Evolutionary conservation across 73 alveolate species (phyloP), one percentile per base, ranked within the genome.

Genomic region (Stentor roeselii): DNA sequence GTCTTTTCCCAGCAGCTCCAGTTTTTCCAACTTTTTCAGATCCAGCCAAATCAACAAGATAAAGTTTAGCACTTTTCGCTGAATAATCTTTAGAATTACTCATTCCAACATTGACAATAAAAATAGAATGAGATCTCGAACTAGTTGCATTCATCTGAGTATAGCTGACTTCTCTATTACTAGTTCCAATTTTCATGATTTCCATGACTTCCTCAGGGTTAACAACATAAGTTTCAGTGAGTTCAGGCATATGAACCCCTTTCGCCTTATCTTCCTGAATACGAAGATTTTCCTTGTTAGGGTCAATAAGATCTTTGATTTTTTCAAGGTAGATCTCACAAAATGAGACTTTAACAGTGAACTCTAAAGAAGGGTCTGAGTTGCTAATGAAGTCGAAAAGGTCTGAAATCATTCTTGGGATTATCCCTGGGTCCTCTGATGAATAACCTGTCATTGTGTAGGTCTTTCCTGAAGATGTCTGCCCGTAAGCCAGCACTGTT

Each of bases 61-160:
- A 97, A 32, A 97, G 93, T 87, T 96, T 96, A 14, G 98, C 98
- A 0, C 92, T 61, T 84, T 96, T 97, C 42, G 98, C 82, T 0
- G 97, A 89, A 50, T 94, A 99, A 15, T 97, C 95, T 84, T 88
- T 36, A 15, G 89, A 75, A 85, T 97, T 95, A 83, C 95, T 96
- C 86, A 93, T 91, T 86, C 86, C 91, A 59, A 97, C 94, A 31
- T 95, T 91, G 0, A 96, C 91, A 39, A 92, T 87, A 86, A 97
- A 97, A 41, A 97, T 60, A 3, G 99, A 93, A 91, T 97, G 99
- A 2, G 98, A 89, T 82, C 99, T 80, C 2, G 99, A 95, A 2
- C 98, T 90, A 85, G 93, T 94, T 58, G 92, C 98, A 78, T 97
- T 97, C 99, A 97, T 97, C 86, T 98, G 90, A 0, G 99, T 97